Conservation (phyloP, 1,284 basidiomycete genomes). For the Cutaneotrichosporon spelunceum region DNA sequence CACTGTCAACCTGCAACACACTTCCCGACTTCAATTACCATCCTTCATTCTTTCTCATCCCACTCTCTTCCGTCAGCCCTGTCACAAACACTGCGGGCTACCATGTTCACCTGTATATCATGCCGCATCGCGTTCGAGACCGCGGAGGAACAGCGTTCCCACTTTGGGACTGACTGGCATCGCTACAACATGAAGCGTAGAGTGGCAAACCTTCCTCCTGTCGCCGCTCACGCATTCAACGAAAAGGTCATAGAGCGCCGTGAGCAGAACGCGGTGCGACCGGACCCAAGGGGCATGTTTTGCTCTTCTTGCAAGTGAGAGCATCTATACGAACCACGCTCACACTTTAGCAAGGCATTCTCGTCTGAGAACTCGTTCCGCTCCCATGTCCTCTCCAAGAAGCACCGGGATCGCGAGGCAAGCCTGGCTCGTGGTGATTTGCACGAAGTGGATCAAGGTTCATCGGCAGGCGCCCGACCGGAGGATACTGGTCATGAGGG, state of each 20-base stretch:
- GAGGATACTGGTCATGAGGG: not conserved
- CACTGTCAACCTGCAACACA: not conserved
- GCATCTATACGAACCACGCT: conserved; percentile 7
- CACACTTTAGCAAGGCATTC: conserved; percentile 70
- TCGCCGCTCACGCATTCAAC: conserved; percentile 75
- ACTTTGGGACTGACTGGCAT: conserved; percentile 93
- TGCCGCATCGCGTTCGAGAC: conserved; percentile 85
- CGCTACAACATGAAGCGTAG: conserved; percentile 98
- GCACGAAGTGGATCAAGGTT: not conserved
- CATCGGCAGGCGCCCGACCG: not conserved
- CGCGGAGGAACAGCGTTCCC: conserved; percentile 80
- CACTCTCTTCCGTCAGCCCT: not conserved
- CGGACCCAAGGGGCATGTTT: conserved; percentile 61
- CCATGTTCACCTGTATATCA: conserved; percentile 82
- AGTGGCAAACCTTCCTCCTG: conserved; percentile 84
- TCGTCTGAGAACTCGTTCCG: conserved; percentile 83
- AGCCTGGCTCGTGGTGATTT: conserved; percentile 4
- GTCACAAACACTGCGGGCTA: conserved; percentile 5
- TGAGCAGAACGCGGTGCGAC: conserved; percentile 67
- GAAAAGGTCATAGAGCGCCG: conserved; percentile 82
- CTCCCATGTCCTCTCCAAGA: conserved; percentile 84
- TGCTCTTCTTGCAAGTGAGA: conserved; percentile 79
- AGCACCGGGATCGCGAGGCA: conserved; percentile 77
- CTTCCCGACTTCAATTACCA: conserved; percentile 7
- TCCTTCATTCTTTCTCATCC: not conserved